Evolutionary conservation across 169 alveolate genomes (phyloP), one percentile per base, ranked within the genome.

Genomic region (Theileria orientalis): DNA sequence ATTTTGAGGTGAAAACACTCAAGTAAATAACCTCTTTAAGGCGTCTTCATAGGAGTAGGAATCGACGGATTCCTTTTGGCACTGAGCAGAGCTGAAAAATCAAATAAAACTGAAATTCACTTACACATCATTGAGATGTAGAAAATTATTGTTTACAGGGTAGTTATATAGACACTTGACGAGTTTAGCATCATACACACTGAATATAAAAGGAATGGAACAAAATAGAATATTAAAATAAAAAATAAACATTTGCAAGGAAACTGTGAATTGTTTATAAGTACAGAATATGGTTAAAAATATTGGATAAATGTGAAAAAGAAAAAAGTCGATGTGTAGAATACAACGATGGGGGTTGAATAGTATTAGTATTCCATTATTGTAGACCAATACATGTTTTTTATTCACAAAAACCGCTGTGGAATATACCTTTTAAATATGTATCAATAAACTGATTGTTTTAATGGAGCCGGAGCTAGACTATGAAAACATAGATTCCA

Each of bases 61-160:
- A 35, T 47, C 63, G 16, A 42, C 60, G 13, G 27, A 33, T 30
- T 61, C 76, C 61, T 71, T 49, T 21, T 23, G 30, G 30, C 86
- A 78, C 57, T 69, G 69, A 8, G 67, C 61, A 35, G 76, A 9
- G 46, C 86, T 78, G 83, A 47, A 33, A 37, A 29, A 14, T 1
- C 30, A 11, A 2, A 49, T 49, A 0, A 1, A 19, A 8, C 27
- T 9, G 14, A 33, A 46, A 5, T n/a, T 1, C 27, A 70, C 86
- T 3, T 69, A 78, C 86, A 78, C 73, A 78, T 78, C 67, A 77
- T 78, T 78, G 37, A 78, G 25, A 60, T 78, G 86, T 23, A 78
- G 47, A 44, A 63, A 78, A 40, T 21, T 40, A 32, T 69, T 63
- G 47, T 70, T 61, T 6, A 78, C 16, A 42, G 76, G 63, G 42